phyloP scores from a whole-genome alignment of 2,329 filamentous ascomycete species.

The Canariomyces notabilis region DNA sequence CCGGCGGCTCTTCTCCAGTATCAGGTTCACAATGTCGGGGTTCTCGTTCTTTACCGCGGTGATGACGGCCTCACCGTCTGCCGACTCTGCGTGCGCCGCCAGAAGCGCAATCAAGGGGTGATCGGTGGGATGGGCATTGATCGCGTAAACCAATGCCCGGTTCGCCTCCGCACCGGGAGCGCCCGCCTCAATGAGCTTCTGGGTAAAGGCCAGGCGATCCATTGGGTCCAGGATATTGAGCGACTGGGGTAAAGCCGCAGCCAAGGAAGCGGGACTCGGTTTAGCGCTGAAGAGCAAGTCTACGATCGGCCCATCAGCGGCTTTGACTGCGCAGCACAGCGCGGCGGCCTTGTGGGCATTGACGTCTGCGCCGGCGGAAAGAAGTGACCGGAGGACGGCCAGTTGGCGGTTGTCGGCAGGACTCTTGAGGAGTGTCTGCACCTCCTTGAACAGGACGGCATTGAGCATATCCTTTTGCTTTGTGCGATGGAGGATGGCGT shows the following conservation, averaged over 20 bases:
- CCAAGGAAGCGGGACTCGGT: slow-evolving; percentile 41
- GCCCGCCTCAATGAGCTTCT: slow-evolving; percentile 46
- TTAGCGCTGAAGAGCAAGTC: slow-evolving; percentile 43
- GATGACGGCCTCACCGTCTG: slow-evolving; percentile 45
- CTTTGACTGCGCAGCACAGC: slow-evolving; percentile 46
- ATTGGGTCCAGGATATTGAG: slow-evolving; percentile 47
- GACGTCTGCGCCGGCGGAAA: slow-evolving; percentile 50
- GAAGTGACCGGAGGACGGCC: slow-evolving; percentile 41
- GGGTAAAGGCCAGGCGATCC: slow-evolving; percentile 47
- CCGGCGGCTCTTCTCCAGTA: slow-evolving; percentile 35
- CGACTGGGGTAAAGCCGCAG: slow-evolving; percentile 47
- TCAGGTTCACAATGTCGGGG: slow-evolving; percentile 41
- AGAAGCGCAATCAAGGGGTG: slow-evolving; percentile 43
- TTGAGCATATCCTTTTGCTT: slow-evolving; percentile 41
- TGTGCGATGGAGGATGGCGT: slow-evolving; percentile 40
- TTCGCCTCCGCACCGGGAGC: slow-evolving; percentile 45
- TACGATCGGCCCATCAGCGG: slow-evolving; percentile 40
- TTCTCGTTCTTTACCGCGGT: slow-evolving; percentile 43
- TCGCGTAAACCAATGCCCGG: slow-evolving; percentile 47
- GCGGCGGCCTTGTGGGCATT: slow-evolving; percentile 49
- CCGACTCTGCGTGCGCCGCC: slow-evolving; percentile 42
- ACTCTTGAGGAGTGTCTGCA: slow-evolving; percentile 40
- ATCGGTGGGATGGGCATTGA: slow-evolving; percentile 45
- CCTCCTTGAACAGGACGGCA: slow-evolving; percentile 46
- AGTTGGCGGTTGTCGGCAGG: slow-evolving; percentile 36